Conservation (phyloP, 192 early-diverging fungal genomes). For the Neocallimastix lanati region DNA sequence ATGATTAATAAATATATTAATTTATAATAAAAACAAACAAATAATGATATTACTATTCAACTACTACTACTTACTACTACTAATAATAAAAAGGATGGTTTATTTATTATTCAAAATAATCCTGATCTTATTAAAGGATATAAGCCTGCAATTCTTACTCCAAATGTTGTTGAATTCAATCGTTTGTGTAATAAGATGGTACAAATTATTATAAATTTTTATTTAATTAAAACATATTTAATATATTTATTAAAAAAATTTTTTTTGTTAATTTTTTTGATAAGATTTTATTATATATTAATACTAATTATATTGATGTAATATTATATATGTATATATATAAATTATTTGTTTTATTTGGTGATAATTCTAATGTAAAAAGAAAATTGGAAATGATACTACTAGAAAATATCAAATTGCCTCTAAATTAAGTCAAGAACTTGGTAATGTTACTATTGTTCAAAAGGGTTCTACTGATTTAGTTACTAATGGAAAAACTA, state of each 20-base stretch:
- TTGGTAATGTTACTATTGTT: slow-evolving; percentile 63
- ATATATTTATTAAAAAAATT: too few relatives aligned
- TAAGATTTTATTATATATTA: too few relatives aligned
- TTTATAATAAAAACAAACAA: too few relatives aligned
- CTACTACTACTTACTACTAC: too few relatives aligned
- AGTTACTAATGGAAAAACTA: slow-evolving; percentile 49
- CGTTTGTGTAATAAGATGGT: slow-evolving; percentile 46
- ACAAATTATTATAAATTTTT: slow-evolving; percentile 2
- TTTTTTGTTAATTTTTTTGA: too few relatives aligned
- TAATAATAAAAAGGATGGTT: slow-evolving; percentile 59
- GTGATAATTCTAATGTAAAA: too few relatives aligned
- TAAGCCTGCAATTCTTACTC: slow-evolving; percentile 56
- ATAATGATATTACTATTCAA: too few relatives aligned
- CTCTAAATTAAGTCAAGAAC: slow-evolving; percentile 29
- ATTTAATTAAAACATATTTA: too few relatives aligned
- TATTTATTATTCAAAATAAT: slow-evolving; percentile 51
- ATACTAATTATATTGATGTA: too few relatives aligned
- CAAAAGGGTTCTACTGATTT: slow-evolving; percentile 59
- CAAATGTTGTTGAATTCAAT: slow-evolving; percentile 71
- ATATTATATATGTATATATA: too few relatives aligned
- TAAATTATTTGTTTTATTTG: too few relatives aligned
- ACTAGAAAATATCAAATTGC: slow-evolving; percentile 15
- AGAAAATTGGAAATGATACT: slow-evolving; percentile 8
- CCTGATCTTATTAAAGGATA: slow-evolving; percentile 60
- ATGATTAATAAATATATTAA: too few relatives aligned